Percentiles rank a stretch among this genome's conserved stretches.
Conservation (phyloP, 176 grass and related monocot genomes). For the Aegilops speltoides region DNA sequence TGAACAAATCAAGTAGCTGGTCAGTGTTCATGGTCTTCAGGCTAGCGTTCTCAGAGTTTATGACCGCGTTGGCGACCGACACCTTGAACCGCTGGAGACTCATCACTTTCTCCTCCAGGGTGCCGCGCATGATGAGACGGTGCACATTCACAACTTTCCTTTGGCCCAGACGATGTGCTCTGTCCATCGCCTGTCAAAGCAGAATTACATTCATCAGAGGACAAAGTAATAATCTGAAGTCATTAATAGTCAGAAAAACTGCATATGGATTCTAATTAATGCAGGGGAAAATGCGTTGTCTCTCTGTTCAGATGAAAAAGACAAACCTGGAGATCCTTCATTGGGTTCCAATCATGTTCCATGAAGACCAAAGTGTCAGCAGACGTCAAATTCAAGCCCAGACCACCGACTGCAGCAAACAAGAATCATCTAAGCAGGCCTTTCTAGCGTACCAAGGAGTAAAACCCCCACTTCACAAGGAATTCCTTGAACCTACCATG, state of each 20-base stretch:
- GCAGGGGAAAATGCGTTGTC: neutral
- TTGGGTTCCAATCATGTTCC: conserved; percentile 99
- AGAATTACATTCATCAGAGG: neutral
- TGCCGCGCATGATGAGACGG: conserved; percentile 93
- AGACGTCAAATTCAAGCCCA: conserved; percentile 98
- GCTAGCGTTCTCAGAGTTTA: conserved; percentile 90
- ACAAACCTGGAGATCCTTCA: conserved; percentile 96
- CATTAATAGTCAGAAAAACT: neutral
- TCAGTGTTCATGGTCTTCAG: conserved; percentile 96
- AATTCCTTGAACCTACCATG: conserved; percentile 60
- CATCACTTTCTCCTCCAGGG: conserved; percentile 98
- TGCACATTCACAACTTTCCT: conserved; percentile 96
- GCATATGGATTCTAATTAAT: neutral
- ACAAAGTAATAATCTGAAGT: neutral
- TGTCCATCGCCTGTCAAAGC: conserved; percentile 89
- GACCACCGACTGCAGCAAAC: conserved; percentile 76
- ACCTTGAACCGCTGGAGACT: conserved; percentile 98
- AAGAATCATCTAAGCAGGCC: conserved; percentile 24
- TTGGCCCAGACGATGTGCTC: conserved; percentile 92
- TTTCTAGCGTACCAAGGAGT: conserved; percentile 33
- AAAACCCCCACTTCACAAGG: conserved; percentile 6
- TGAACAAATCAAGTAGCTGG: conserved; percentile 92
- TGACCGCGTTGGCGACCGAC: conserved; percentile 89
- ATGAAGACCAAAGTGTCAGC: conserved; percentile 97
- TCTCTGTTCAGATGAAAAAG: conserved; percentile 1